Base-by-base conservation (phyloP, 495 filamentous ascomycete genomes). In the Aspergillus mulundensis region DNA sequence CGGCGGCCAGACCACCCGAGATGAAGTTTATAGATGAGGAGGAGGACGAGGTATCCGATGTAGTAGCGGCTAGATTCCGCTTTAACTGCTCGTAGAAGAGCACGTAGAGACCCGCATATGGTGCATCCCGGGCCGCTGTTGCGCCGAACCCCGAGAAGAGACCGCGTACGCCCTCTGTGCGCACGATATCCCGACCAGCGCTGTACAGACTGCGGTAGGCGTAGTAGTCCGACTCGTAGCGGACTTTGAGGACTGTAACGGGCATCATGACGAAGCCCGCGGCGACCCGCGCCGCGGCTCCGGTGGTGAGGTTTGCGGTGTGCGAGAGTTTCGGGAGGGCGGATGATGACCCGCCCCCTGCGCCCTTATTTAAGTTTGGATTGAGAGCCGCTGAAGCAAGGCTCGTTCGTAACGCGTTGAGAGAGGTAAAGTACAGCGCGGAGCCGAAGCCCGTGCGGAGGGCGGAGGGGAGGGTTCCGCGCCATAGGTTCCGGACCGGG, bases 201-300 rank as follows among this genome's bases (percentile, higher is more conserved):
- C 80, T 75, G 23, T 77, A 66, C 18, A 99, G 76, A 6, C 88
- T 90, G n/a, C 77, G 77, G 74, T 99, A 99, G 25, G 79, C 71
- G 76, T 96, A 99, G 43, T 89, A 74, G 53, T 80, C 87, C 8
- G 84, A 88, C 66, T 99, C 94, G 66, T 94, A 97, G 44, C 94
- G 89, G 10, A 99, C 95, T 67, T 99, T 99, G 66, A 99, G 82
- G 30, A 97, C 88, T 2, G 94, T 99, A 50, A 97, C 83, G 7
- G 94, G 94, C 91, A 96, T 97, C 75, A 97, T 85, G 40, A 95
- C 72, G 66, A 96, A 87, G 11, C 94, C 94, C 0, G 91, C 92
- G 12, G 85, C 82, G 5, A 88, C 89, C 19, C 94, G 81, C 34
- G 94, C 91, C 12, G 87, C 75, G 25, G 91, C 90, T 18, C 94